Conservation (phyloP, 768 basidiomycete species). For the Collybia mongolica region DNA sequence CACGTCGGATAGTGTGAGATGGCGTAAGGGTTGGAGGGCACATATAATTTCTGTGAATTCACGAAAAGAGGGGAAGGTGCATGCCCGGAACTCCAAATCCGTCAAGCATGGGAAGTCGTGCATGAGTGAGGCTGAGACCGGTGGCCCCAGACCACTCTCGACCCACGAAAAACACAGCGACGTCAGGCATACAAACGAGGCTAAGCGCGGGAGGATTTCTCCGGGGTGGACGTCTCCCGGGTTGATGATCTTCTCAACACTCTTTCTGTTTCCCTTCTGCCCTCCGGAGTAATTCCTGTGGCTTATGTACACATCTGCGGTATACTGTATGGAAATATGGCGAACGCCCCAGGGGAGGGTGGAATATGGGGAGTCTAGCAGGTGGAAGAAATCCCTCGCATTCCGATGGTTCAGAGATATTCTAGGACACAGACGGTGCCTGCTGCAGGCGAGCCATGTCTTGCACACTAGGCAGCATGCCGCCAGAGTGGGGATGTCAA, state of each 20-base stretch:
- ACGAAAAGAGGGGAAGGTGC: constrained; percentile 20
- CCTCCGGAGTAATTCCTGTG: constrained; percentile 11
- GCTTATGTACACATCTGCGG: constrained; percentile 13
- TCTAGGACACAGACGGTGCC: constrained; percentile 13
- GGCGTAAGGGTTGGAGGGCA: constrained; percentile 16
- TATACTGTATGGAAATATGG: constrained; percentile 16
- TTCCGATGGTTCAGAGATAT: constrained; percentile 14
- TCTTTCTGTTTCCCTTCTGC: constrained; percentile 2
- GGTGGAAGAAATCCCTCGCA: constrained; percentile 11
- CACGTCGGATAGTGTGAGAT: constrained; percentile 20
- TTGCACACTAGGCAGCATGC: constrained; percentile 17
- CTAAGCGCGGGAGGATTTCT: no score
- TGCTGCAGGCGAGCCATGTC: constrained; percentile 14
- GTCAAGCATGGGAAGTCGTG: constrained; percentile 17
- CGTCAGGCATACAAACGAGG: neutral
- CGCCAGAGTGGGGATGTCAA: constrained; percentile 15
- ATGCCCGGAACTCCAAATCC: constrained; percentile 23
- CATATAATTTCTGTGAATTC: constrained; percentile 18
- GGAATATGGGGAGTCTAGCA: constrained; percentile 14
- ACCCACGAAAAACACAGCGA: neutral
- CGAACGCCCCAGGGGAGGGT: constrained; percentile 13
- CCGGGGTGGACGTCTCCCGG: no score
- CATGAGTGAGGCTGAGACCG: constrained; percentile 6
- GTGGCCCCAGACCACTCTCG: constrained; percentile 7
- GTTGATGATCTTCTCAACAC: neutral